Conservation (phyloP, 139 green algal genomes). For the Spirogloea muscicola region DNA sequence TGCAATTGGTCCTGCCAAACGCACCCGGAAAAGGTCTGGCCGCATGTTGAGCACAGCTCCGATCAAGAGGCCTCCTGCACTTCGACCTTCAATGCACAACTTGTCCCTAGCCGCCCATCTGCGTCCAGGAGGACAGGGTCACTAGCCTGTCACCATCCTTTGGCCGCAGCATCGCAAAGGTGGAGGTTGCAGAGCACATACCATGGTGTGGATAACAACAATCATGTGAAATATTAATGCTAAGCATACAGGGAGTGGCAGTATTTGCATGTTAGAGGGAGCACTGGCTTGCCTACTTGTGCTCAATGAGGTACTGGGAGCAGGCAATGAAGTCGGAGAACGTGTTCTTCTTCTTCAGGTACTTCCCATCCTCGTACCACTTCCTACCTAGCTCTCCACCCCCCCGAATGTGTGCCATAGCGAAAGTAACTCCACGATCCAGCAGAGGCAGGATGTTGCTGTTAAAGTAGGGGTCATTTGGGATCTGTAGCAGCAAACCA, state of each 20-base stretch:
- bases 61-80: constrained; percentile 70
- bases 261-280: too few species aligned
- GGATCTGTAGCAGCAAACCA: too few species aligned
- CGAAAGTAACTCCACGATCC: constrained; percentile 73
- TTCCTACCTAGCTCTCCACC: constrained; percentile 72
- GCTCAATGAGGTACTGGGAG: constrained; percentile 59
- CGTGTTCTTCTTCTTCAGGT: constrained; percentile 72
- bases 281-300: constrained; percentile 56
- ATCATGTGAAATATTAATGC: too few species aligned
- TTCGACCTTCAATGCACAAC: constrained; percentile 66
- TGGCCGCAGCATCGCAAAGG: too few species aligned
- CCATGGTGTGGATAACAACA: too few species aligned
- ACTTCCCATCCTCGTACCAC: constrained; percentile 80
- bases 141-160: too few species aligned
- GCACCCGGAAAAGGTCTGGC: constrained; percentile 67
- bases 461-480: too few species aligned
- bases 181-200: too few species aligned
- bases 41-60: constrained; percentile 70
- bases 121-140: too few species aligned
- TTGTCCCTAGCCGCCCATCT: constrained; percentile 35
- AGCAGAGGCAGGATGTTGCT: constrained; percentile 58
- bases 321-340: constrained; percentile 77
- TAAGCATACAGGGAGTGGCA: too few species aligned
- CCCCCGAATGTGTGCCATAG: constrained; percentile 75
- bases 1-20: too few species aligned